Percentiles rank a stretch among this genome's conserved stretches.
These are phyloP conservation scores for Entelexis paramagnoliae DNA, from an alignment of 1,139 yeast genomes.

Conservation along the genomic window DNA sequence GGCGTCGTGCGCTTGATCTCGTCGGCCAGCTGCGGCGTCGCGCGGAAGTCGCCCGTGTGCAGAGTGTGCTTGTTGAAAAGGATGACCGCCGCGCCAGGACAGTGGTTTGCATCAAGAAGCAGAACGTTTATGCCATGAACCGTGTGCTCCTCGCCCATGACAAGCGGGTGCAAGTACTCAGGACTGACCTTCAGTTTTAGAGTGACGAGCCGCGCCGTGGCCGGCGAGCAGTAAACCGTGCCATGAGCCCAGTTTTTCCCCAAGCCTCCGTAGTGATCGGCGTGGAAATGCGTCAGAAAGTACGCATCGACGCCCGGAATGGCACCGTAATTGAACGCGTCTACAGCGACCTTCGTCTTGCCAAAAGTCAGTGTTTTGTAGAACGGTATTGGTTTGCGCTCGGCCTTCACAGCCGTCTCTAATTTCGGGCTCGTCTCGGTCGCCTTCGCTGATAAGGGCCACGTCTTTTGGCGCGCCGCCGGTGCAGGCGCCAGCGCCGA, in stretches of 20 bases:
- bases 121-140: constrained; percentile 48
- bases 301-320: constrained; percentile 30
- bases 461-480: not conserved
- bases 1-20: constrained; percentile 26
- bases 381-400: constrained; percentile 27
- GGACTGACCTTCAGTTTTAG: constrained; percentile 48
- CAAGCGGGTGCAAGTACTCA: constrained; percentile 42
- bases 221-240: constrained; percentile 56
- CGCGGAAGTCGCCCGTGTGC: constrained; percentile 92
- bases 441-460: not conserved
- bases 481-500: not conserved
- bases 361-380: constrained; percentile 32
- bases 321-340: constrained; percentile 35
- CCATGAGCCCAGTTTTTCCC: constrained; percentile 65
- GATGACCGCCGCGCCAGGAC: constrained; percentile 88
- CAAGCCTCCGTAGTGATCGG: constrained; percentile 88
- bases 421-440: not conserved
- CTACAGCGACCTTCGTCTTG: constrained; percentile 31
- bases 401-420: not conserved
- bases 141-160: constrained; percentile 31
- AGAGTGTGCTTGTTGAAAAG: constrained; percentile 50
- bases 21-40: constrained; percentile 36
- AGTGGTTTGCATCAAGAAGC: constrained; percentile 77
- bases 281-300: constrained; percentile 58
- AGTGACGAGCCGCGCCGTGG: constrained; percentile 51